These are phyloP conservation scores for Tilletia indica DNA, from an alignment of 1,284 basidiomycete genomes.

Conservation along the genomic window DNA sequence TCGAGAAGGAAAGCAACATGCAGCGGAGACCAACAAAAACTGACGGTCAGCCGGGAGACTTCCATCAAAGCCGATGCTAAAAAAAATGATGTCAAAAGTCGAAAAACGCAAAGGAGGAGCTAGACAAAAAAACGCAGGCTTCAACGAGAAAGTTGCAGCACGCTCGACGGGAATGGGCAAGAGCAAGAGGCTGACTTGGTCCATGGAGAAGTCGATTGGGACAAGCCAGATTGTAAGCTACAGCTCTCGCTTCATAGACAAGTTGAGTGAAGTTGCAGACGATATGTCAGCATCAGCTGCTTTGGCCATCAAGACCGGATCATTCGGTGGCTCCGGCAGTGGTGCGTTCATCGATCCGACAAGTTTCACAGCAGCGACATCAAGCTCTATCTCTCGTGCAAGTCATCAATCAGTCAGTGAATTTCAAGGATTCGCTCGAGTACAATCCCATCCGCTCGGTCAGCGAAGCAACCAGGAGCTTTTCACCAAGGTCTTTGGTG, in stretches of 20 bases:
- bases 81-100: too few species aligned
- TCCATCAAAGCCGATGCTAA: too few species aligned
- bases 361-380: constrained; percentile 15
- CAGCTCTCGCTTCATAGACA: constrained; percentile 12
- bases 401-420: constrained; percentile 14
- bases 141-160: neutral
- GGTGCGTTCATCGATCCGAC: constrained; percentile 18
- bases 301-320: constrained; percentile 10
- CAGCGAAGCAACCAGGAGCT: neutral
- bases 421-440: constrained; percentile 18
- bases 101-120: too few species aligned
- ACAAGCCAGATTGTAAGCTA: constrained; percentile 21
- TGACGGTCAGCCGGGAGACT: too few species aligned
- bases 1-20: too few species aligned
- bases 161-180: too few species aligned
- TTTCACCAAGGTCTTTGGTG: constrained; percentile 3
- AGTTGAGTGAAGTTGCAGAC: constrained; percentile 15
- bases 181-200: constrained; percentile 11
- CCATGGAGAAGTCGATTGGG: constrained; percentile 7
- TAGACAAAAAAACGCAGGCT: too few species aligned
- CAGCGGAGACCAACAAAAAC: too few species aligned
- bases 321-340: constrained; percentile 6
- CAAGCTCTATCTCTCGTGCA: constrained; percentile 14
- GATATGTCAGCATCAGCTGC: constrained; percentile 17
- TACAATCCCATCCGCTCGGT: constrained; percentile 17